Evolutionary conservation across 2,329 filamentous ascomycete species (phyloP).

Genomic region (Cercospora sp.): DNA sequence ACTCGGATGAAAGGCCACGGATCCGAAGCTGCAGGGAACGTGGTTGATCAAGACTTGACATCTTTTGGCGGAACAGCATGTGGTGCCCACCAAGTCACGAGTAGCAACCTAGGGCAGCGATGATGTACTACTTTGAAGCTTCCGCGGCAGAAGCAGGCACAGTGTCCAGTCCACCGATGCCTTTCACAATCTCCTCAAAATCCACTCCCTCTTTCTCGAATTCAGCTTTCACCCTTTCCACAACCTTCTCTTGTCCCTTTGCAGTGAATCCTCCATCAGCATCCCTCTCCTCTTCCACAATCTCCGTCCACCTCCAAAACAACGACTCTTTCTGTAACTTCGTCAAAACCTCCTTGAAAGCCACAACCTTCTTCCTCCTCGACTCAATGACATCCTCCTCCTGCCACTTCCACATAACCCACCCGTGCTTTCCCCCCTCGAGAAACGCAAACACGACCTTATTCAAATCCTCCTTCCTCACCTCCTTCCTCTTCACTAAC

Average conservation of each 20-base stretch:
- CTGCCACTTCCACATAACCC: conserved; percentile 55
- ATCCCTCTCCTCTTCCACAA: conserved; percentile 83
- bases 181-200: conserved; percentile 76
- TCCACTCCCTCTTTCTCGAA: conserved; percentile 76
- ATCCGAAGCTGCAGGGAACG: no score
- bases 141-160: conserved; percentile 47
- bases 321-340: conserved; percentile 80
- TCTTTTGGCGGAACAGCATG: no score
- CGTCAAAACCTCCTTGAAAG: conserved; percentile 74
- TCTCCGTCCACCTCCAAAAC: conserved; percentile 90
- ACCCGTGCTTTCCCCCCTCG: conserved; percentile 58
- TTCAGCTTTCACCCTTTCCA: conserved; percentile 70
- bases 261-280: conserved; percentile 75
- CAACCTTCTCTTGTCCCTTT: conserved; percentile 70
- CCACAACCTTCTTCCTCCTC: conserved; percentile 70
- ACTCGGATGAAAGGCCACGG: no score
- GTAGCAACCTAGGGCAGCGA: background rate
- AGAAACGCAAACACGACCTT: conserved; percentile 69
- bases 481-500: conserved; percentile 63
- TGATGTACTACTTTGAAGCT: background rate
- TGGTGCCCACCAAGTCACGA: no score
- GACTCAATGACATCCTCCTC: conserved; percentile 58
- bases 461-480: conserved; percentile 66
- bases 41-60: no score
- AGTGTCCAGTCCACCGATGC: conserved; percentile 63